Evolutionary conservation across 164 flowering plant genomes (phyloP).

Genomic region (Pachysandra terminalis): DNA sequence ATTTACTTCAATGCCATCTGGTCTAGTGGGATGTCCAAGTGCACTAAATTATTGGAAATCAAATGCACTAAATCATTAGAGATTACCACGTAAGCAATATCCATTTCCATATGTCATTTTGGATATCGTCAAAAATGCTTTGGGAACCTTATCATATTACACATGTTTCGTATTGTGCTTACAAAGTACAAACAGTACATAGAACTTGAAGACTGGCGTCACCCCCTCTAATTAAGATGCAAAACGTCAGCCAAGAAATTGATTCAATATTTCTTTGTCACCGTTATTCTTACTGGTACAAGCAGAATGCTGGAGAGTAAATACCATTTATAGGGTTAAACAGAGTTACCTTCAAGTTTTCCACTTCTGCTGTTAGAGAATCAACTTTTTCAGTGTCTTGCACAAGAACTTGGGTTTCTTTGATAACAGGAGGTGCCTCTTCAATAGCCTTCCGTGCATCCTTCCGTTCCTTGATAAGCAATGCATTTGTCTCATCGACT

Average conservation of each 20-base stretch:
- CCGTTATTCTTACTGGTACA: not conserved
- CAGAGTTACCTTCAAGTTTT: constrained; percentile 66
- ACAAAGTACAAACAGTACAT: not conserved
- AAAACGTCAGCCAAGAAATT: not conserved
- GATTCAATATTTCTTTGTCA: too few species aligned
- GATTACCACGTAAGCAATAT: not conserved
- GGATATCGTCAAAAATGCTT: not conserved
- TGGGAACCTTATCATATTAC: not conserved
- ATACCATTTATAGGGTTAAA: constrained; percentile 4
- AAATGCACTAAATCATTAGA: not conserved
- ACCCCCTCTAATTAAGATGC: not conserved
- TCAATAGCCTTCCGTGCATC: constrained; percentile 49
- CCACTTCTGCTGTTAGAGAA: constrained; percentile 52
- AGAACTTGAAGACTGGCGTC: not conserved
- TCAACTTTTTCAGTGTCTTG: constrained; percentile 56
- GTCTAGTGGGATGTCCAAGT: not conserved
- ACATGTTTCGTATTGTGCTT: not conserved
- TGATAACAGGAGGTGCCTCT: constrained; percentile 45
- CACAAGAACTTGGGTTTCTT: constrained; percentile 44
- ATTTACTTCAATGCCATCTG: not conserved
- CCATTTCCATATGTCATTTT: not conserved
- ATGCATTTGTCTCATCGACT: constrained; percentile 48
- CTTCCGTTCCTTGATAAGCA: constrained; percentile 49
- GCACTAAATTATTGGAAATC: not conserved
- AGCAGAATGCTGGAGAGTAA: not conserved